Evolutionary conservation across 108 stramenopile genomes (phyloP).

Genomic region (Cyclostephanos invisitatus): DNA sequence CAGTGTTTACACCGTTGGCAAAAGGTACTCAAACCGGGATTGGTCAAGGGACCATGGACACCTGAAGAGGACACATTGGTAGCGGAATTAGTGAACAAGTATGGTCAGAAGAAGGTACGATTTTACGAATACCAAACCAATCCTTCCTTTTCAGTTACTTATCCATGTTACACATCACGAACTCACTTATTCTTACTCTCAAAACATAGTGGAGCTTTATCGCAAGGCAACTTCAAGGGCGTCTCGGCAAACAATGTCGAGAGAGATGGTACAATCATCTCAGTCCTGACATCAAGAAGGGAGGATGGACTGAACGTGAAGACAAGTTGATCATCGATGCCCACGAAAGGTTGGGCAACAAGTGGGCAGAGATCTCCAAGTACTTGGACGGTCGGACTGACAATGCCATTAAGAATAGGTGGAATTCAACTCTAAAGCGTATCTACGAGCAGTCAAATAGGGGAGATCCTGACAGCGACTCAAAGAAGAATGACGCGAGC

Average conservation of each 20-base stretch:
- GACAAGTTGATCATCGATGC: slow-evolving; percentile 78
- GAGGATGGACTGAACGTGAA: slow-evolving; percentile 92
- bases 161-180: too few species aligned
- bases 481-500: not conserved
- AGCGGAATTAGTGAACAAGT: slow-evolving; percentile 62
- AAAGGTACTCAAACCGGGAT: slow-evolving; percentile 96
- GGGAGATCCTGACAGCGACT: not conserved
- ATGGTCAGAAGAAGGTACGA: slow-evolving; percentile 78
- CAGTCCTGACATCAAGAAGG: slow-evolving; percentile 94
- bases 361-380: slow-evolving; percentile 97
- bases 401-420: slow-evolving; percentile 98
- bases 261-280: slow-evolving; percentile 99
- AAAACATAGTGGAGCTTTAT: slow-evolving; percentile 77
- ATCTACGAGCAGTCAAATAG: slow-evolving; percentile 14
- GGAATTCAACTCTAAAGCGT: slow-evolving; percentile 91
- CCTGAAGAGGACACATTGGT: slow-evolving; percentile 91
- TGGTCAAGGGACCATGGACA: slow-evolving; percentile 98
- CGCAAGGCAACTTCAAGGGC: slow-evolving; percentile 88
- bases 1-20: slow-evolving; percentile 99
- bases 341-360: slow-evolving; percentile 86
- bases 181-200: too few species aligned
- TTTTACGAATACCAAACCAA: too few species aligned
- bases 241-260: slow-evolving; percentile 98
- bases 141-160: too few species aligned
- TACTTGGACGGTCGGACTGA: slow-evolving; percentile 92